Evolutionary conservation across 75 land plant genomes (phyloP).

Genomic region (Ceratopteris richardii): DNA sequence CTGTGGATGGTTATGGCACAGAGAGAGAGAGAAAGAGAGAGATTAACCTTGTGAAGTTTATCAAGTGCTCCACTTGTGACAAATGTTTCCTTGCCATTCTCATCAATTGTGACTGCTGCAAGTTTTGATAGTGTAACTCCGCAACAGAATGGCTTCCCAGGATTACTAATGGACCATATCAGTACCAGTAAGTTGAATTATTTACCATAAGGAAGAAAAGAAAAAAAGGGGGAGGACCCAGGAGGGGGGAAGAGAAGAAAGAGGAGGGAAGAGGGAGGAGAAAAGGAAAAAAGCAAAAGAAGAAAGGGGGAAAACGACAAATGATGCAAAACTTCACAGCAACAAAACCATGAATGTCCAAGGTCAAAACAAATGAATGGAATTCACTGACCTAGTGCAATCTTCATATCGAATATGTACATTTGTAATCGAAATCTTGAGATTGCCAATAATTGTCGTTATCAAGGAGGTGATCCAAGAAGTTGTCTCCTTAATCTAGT

Average conservation of each 20-base stretch:
- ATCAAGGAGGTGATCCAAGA: slow-evolving; percentile 86
- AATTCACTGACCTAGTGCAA: slow-evolving; percentile 40
- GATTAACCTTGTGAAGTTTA: slow-evolving; percentile 72
- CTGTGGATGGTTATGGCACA: no score
- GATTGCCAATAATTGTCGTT: slow-evolving; percentile 90
- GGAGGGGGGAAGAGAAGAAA: background rate
- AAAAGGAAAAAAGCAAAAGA: no score
- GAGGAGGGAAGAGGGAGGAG: no score
- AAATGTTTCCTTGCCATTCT: slow-evolving; percentile 81
- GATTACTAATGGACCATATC: slow-evolving; percentile 51
- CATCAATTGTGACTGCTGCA: slow-evolving; percentile 96
- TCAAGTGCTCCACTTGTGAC: slow-evolving; percentile 97
- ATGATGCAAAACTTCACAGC: no score
- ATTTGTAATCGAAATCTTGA: slow-evolving; percentile 91
- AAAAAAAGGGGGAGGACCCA: no score
- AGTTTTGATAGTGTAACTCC: slow-evolving; percentile 85
- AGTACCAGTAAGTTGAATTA: background rate
- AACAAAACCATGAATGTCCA: no score
- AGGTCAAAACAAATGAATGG: no score
- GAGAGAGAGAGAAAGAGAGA: background rate
- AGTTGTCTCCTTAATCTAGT: slow-evolving; percentile 55
- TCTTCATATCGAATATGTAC: slow-evolving; percentile 98
- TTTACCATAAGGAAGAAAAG: background rate
- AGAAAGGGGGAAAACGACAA: no score
- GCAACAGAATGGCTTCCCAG: slow-evolving; percentile 77